Conservation (phyloP, 2,329 filamentous ascomycete species). For the Cytospora chrysosperma region DNA sequence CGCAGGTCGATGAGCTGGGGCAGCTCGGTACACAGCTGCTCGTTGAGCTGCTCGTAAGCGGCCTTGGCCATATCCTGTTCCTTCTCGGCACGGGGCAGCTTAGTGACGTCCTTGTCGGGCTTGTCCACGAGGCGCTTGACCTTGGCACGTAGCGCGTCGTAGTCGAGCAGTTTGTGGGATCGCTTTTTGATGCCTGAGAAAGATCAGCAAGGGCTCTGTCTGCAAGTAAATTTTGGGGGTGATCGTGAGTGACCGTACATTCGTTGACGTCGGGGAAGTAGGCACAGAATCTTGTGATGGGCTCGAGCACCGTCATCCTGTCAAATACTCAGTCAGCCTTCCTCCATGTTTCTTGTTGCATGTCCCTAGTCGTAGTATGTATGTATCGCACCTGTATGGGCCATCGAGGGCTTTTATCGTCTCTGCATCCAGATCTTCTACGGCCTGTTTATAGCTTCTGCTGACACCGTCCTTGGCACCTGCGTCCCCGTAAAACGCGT, state of each 20-base stretch:
- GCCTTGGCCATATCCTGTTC: constrained; percentile 92
- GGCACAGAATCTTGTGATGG: constrained; percentile 92
- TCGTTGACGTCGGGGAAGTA: constrained; percentile 99
- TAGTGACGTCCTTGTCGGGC: constrained; percentile 96
- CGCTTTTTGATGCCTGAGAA: constrained; percentile 91
- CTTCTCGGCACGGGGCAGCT: constrained; percentile 92
- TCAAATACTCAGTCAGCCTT: constrained; percentile 25
- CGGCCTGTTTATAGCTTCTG: constrained; percentile 96
- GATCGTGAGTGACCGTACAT: constrained; percentile 53
- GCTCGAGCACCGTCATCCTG: constrained; percentile 89
- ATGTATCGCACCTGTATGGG: constrained; percentile 68
- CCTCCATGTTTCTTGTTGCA: too few relatives aligned
- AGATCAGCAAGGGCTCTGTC: constrained; percentile 25
- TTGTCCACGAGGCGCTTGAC: constrained; percentile 98
- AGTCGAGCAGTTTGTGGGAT: constrained; percentile 96
- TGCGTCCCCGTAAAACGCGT: constrained; percentile 97
- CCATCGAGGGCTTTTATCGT: constrained; percentile 98
- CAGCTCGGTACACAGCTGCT: constrained; percentile 88
- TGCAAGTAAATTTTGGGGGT: constrained; percentile 31
- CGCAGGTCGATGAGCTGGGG: constrained; percentile 95
- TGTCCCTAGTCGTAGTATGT: too few relatives aligned
- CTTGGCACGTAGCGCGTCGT: constrained; percentile 91
- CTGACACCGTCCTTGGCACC: constrained; percentile 94
- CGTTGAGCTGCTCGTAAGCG: constrained; percentile 95
- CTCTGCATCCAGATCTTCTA: constrained; percentile 95